Conservation (phyloP, 345 rosid species). For the Moringa oleifera region DNA sequence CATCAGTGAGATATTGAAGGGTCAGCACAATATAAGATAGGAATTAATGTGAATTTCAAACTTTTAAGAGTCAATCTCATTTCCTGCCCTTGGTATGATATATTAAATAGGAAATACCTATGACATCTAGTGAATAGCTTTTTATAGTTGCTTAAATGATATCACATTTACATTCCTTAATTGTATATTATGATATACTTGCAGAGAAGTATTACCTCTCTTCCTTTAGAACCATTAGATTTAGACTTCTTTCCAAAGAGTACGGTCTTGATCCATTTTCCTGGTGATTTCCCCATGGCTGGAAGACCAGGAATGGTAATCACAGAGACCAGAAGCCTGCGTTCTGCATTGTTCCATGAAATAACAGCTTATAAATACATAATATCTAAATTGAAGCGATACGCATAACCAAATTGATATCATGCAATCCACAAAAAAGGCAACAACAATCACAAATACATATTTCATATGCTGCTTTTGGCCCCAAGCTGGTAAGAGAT, state of each 20-base stretch:
- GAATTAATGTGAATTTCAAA: neutral
- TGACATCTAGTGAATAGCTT: neutral
- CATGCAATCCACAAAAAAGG: neutral
- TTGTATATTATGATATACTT: neutral
- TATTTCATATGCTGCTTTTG: neutral
- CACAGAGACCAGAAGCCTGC: constrained; percentile 20
- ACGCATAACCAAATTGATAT: neutral
- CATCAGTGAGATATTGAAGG: neutral
- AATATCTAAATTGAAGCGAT: neutral
- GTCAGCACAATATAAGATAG: neutral
- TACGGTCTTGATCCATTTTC: constrained; percentile 78
- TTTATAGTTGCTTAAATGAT: neutral
- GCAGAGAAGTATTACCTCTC: constrained; percentile 45
- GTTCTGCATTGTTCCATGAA: constrained; percentile 12
- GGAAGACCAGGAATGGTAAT: constrained; percentile 16
- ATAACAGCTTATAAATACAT: constrained; percentile 2
- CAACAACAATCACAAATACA: neutral
- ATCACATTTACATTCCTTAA: neutral
- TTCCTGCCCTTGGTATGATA: neutral
- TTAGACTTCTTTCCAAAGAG: constrained; percentile 81
- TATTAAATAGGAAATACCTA: neutral
- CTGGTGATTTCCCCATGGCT: constrained; percentile 72
- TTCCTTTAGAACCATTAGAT: constrained; percentile 45
- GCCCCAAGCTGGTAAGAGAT: neutral
- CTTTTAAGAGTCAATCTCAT: neutral